A percentile compares a stretch with the other conserved stretches of the same genome.
These are phyloP conservation scores for Brettanomyces sp. DNA, from an alignment of 805 yeast genomes.

Conservation along the genomic window DNA sequence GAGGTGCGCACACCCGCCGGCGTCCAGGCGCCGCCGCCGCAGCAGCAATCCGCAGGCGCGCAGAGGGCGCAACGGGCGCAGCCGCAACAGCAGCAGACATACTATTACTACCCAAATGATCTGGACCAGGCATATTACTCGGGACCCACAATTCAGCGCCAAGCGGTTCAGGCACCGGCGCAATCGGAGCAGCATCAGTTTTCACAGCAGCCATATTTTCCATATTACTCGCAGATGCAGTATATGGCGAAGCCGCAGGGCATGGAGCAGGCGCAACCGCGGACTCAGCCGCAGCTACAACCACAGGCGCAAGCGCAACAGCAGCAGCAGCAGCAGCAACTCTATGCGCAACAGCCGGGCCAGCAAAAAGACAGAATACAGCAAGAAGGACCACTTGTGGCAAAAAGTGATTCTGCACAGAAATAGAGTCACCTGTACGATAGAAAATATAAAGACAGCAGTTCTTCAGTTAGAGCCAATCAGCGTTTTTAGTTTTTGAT, in stretches of 20 bases:
- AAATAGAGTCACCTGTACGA: too few relatives aligned
- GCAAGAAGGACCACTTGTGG: neutral
- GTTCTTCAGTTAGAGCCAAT: too few relatives aligned
- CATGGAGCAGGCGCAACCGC: neutral
- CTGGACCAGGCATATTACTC: slow-evolving; percentile 10
- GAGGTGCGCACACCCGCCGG: slow-evolving; percentile 42
- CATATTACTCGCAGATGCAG: too few relatives aligned
- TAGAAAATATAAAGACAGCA: too few relatives aligned
- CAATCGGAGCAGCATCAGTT: neutral
- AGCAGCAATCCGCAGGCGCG: slow-evolving; percentile 29
- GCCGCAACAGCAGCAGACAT: slow-evolving; percentile 1
- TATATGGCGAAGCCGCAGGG: neutral
- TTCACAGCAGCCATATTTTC: neutral
- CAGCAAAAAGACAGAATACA: neutral
- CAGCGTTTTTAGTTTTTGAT: too few relatives aligned
- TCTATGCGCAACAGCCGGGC: neutral
- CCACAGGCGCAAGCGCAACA: too few relatives aligned
- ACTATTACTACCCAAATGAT: slow-evolving; percentile 10
- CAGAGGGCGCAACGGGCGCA: neutral
- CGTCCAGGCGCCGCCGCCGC: slow-evolving; percentile 33
- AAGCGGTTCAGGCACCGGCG: neutral
- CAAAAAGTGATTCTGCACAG: neutral
- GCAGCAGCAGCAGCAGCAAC: too few relatives aligned
- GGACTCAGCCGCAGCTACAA: neutral
- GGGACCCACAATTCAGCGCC: neutral